Evolutionary conservation across 345 rosid genomes (phyloP).

Genomic region (Nephelium lappaceum): DNA sequence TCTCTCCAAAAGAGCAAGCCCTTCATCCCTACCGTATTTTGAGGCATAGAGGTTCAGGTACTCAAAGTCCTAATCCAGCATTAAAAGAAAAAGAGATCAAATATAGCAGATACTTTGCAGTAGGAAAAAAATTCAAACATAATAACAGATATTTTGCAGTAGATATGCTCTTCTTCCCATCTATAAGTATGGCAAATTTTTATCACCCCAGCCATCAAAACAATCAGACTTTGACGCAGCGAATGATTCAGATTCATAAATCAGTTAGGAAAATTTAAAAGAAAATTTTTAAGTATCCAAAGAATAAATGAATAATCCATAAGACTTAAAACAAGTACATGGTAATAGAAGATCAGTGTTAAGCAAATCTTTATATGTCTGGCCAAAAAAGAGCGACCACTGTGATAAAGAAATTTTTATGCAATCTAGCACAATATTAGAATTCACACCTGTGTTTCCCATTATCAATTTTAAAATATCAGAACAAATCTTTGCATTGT

Average conservation of each 20-base stretch:
- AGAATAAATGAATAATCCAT: not conserved
- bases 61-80: slow-evolving; percentile 62
- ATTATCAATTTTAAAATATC: not conserved
- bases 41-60: slow-evolving; percentile 77
- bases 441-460: not conserved
- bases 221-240: not conserved
- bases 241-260: slow-evolving; percentile 6
- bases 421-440: not conserved
- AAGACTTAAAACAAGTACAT: not conserved
- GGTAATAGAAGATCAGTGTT: not conserved
- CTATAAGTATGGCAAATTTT: not conserved
- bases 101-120: not conserved
- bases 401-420: not conserved
- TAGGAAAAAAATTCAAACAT: not conserved
- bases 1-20: slow-evolving; percentile 75
- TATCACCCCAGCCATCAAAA: not conserved
- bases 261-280: not conserved
- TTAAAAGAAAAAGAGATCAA: not conserved
- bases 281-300: not conserved
- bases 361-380: not conserved
- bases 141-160: not conserved
- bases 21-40: slow-evolving; percentile 77
- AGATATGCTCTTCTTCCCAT: not conserved
- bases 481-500: not conserved
- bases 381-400: not conserved